A percentile compares a stretch with the other conserved stretches of the same genome.
Evolutionary conservation across 495 filamentous ascomycete species (phyloP).

Genomic region (Penicillium desertorum): DNA sequence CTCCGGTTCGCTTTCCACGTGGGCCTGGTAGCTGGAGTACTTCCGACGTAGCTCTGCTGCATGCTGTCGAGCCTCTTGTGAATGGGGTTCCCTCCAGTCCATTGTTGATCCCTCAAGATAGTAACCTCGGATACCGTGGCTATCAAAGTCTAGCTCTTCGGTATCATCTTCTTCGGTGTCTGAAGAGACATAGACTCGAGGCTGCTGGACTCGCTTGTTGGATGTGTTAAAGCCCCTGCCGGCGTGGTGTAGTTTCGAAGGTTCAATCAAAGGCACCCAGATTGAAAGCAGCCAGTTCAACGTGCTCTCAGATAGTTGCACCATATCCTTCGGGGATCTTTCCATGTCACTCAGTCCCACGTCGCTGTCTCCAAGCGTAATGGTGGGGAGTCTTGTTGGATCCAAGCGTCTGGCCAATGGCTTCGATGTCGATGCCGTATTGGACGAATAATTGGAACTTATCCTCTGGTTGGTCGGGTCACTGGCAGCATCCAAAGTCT

Average conservation of each 20-base stretch:
- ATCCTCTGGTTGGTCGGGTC: conserved; percentile 33
- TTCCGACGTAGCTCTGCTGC: conserved; percentile 26
- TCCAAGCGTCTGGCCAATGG: conserved; percentile 20
- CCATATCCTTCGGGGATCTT: conserved; percentile 41
- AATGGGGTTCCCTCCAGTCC: conserved; percentile 38
- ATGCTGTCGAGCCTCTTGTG: conserved; percentile 31
- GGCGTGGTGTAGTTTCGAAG: conserved; percentile 8
- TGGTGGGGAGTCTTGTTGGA: conserved; percentile 30
- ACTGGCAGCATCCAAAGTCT: conserved; percentile 32
- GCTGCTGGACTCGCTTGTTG: conserved; percentile 1
- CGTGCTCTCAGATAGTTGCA: conserved; percentile 38
- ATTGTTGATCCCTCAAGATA: conserved; percentile 38
- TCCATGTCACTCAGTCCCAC: conserved; percentile 35
- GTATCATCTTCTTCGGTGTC: conserved; percentile 32
- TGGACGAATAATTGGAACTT: conserved; percentile 18
- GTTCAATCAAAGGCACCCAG: conserved; percentile 32
- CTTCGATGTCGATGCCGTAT: conserved; percentile 15
- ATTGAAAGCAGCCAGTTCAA: conserved; percentile 38
- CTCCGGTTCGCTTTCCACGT: conserved; percentile 44
- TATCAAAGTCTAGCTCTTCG: conserved; percentile 31
- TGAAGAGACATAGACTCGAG: conserved; percentile 24
- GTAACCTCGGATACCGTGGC: conserved; percentile 30
- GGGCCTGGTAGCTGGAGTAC: conserved; percentile 39
- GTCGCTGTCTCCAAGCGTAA: conserved; percentile 37
- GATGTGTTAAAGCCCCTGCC: neutral